Base-by-base conservation (phyloP, 768 basidiomycete species). In the Pisolithus tinctorius region DNA sequence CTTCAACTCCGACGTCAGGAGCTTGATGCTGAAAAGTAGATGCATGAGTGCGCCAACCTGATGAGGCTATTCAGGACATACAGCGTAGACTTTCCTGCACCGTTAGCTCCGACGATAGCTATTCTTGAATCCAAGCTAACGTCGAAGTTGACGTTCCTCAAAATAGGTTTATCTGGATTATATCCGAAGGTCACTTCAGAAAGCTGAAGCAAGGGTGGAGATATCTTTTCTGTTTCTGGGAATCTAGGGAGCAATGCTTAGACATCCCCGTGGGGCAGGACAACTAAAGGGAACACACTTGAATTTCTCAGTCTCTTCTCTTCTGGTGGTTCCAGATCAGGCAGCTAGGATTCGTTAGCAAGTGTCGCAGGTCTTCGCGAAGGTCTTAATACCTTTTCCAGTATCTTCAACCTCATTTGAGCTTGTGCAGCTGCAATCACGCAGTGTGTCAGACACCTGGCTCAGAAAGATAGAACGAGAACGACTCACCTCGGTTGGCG, bases 211-310 rank as follows among this genome's bases (percentile, higher is more conserved):
- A 98, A 69, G 0, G 96, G 96, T 6, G 96, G 94, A 4, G 96
- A 93, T 59, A 98, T 91, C 73, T 98, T 98, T 63, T 98, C 96
- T 6, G 93, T 83, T 53, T 96, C 94, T 1, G 93, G 92, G 78
- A 99, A 90, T 60, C 89, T 91, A 27, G 16, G 27, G 16, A 34
- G 29, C 20, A 34, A 20, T 40, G 20, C 17, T 57, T 38, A 59
- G 48, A 25, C 34, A 13, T 14, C 44, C 9, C 10, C 9, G 41
- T 29, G 13, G 17, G 30, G 27, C 9, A 17, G 6, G 39, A 45
- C 23, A 13, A 4, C 14, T 29, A 10, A 23, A n/a, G 47, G 29
- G 25, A 44, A 51, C 72, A 17, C 54, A 88, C 84, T 83, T 94
- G 80, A 99, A 99, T 31, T 78, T 86, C 69, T 98, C 95, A 6